phyloP scores from a whole-genome alignment of 2,329 filamentous ascomycete species.

The Aspergillus nomiae region DNA sequence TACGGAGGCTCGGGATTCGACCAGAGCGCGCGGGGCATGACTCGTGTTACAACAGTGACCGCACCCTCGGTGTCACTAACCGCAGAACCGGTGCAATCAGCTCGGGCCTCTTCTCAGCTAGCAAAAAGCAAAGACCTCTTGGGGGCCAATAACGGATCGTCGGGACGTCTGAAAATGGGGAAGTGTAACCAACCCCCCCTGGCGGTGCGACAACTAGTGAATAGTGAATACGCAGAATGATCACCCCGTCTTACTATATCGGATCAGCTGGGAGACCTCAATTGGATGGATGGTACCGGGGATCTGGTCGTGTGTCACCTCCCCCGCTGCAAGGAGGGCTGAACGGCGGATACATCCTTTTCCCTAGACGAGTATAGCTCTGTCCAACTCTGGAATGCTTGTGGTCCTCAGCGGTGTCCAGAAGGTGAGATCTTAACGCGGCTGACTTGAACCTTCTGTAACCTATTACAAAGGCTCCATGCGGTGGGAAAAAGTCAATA shows the following conservation, averaged over 20 bases:
- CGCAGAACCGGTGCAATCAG: not conserved
- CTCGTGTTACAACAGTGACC: not conserved
- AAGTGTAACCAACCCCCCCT: not conserved
- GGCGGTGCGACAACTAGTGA: not conserved
- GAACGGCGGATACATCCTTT: not conserved
- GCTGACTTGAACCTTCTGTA: not conserved
- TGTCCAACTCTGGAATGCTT: not conserved
- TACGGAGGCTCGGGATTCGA: not conserved
- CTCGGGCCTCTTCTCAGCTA: not conserved
- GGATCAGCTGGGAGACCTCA: not conserved
- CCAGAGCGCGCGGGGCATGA: not conserved
- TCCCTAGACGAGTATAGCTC: not conserved
- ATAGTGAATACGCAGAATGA: not conserved
- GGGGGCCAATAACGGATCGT: not conserved
- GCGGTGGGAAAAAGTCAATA: not conserved
- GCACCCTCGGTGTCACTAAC: not conserved
- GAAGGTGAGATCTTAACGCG: not conserved
- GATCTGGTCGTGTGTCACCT: conserved; percentile 18
- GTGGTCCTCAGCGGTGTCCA: not conserved
- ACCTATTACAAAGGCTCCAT: not conserved
- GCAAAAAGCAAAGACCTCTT: not conserved
- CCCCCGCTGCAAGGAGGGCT: conserved; percentile 10
- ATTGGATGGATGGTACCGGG: conserved; percentile 19
- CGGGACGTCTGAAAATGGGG: not conserved
- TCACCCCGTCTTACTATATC: not conserved